Evolutionary conservation across 1,139 yeast genomes (phyloP), one percentile per base, ranked within the genome.

Genomic region (Lodderomyces beijingensis): DNA sequence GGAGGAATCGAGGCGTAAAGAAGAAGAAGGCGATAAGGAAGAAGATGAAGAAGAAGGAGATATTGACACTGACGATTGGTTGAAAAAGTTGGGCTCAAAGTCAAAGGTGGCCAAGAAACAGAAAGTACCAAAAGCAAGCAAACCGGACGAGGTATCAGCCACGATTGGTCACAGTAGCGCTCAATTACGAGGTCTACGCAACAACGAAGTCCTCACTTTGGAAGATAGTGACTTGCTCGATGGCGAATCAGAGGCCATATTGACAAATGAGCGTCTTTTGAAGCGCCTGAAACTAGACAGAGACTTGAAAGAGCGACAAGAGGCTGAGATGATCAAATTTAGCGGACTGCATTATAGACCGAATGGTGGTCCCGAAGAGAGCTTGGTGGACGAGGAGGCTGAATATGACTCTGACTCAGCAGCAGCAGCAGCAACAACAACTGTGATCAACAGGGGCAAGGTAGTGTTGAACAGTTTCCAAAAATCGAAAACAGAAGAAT

Each of bases 121-220:
- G 20, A 32, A 32, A 16, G 17, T 30, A 13, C 27, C 35, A 18
- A 16, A 19, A 23, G 17, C 19, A 29, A 12, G 4, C 8, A 19
- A 23, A 14, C 18, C 25, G 5, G n/a, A 29, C 9, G 28, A 25
- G 25, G 19, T 25, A 12, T 30, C 23, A 26, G 37, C 74, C 3
- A 62, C 57, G 27, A 70, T 79, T 7, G 69, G 65, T 0, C 84
- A 77, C 49, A 57, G 54, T 26, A 34, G 59, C 4, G 47, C 51
- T 5, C 77, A 72, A 15, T 47, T 77, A n/a, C 49, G 50, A 2
- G 51, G 46, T 5, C 38, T 66, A n/a, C 48, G 49, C 5, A 62
- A 62, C n/a, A 75, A 73, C 14, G 74, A 75, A 1, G 63, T 84
- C 2, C 58, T 87, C 34, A 84, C 91, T 0, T 58, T 86, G 29